Evolutionary conservation across 768 basidiomycete species (phyloP).

Genomic region (Phaeolepiota aurea): DNA sequence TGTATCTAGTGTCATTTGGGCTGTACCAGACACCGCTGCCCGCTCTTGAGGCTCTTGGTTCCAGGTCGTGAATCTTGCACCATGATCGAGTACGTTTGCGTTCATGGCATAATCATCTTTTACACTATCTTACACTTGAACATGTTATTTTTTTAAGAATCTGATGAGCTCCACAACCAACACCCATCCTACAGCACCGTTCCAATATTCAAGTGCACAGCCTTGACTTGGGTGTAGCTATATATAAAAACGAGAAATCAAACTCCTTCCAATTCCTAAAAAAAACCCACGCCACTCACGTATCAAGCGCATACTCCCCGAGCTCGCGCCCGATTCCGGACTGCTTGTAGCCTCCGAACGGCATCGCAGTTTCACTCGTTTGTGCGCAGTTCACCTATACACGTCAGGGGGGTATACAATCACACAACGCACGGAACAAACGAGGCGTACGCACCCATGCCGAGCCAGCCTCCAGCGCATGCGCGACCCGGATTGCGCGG

Average conservation of each 20-base stretch:
- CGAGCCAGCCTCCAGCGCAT: conserved; percentile 61
- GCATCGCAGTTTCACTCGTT: conserved; percentile 8
- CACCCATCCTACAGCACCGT: not conserved
- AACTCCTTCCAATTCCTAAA: not conserved
- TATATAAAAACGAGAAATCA: not conserved
- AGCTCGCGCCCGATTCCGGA: conserved; percentile 17
- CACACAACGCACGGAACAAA: not conserved
- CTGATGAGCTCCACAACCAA: not conserved
- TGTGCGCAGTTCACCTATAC: conserved; percentile 15
- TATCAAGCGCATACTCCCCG: conserved; percentile 18
- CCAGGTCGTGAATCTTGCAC: not conserved
- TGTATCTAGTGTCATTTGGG: not conserved
- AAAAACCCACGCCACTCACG: conserved; percentile 11
- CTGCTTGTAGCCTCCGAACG: conserved; percentile 19
- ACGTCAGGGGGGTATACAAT: not conserved
- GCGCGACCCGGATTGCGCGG: conserved; percentile 55
- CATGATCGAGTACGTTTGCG: not conserved
- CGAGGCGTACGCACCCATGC: conserved; percentile 32
- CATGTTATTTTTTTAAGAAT: not conserved
- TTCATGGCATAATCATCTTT: not conserved
- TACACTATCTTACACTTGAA: not conserved
- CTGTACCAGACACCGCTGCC: not conserved
- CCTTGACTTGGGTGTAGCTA: not conserved
- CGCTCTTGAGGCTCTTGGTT: not conserved
- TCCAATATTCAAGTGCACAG: not conserved